phyloP scores from a whole-genome alignment of 257 asterid species.

The Petrea volubilis region DNA sequence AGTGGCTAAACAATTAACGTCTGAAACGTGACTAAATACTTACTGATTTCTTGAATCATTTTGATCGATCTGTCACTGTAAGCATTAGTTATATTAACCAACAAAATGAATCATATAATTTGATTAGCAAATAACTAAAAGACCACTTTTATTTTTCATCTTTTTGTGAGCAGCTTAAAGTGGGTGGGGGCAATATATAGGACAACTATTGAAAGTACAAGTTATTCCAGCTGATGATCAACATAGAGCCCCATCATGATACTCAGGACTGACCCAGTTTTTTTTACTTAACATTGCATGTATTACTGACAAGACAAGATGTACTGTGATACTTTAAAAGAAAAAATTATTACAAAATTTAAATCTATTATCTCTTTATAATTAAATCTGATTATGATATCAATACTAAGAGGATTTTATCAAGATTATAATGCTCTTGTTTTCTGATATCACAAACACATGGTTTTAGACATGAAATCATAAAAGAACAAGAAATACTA shows the following conservation, averaged over 20 bases:
- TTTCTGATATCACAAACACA: neutral
- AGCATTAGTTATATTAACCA: neutral
- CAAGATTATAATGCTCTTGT: neutral
- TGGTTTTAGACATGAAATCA: conserved; percentile 1
- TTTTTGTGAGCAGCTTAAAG: neutral
- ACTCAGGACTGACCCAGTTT: neutral
- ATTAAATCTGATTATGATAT: neutral
- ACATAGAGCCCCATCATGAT: neutral
- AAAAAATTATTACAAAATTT: neutral
- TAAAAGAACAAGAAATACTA: conserved; percentile 10
- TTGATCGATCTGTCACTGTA: neutral
- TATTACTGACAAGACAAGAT: neutral
- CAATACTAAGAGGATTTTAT: neutral
- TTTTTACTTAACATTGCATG: neutral
- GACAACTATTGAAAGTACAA: neutral
- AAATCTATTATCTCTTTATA: neutral
- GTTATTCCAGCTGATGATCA: neutral
- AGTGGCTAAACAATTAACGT: neutral
- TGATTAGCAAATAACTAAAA: neutral
- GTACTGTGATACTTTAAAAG: no score
- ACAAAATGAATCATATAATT: neutral
- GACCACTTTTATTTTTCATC: neutral
- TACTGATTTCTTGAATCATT: neutral
- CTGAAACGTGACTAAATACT: neutral
- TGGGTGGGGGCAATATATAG: conserved; percentile 2